Conservation (phyloP, 2,329 filamentous ascomycete species). For the Aaosphaeria arxii region DNA sequence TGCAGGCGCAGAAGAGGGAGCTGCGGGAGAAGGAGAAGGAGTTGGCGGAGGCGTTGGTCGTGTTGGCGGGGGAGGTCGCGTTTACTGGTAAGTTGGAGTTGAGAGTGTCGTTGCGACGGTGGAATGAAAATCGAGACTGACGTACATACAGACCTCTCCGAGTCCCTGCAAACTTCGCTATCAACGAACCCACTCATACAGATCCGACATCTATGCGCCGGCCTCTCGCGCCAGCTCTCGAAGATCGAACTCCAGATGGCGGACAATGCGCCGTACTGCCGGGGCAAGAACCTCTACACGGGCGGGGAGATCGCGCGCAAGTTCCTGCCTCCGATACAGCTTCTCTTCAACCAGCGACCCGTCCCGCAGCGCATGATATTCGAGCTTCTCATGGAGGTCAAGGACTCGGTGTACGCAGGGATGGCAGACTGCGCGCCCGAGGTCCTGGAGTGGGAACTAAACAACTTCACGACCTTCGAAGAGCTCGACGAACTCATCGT, state of each 20-base stretch:
- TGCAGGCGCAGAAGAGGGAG: slow-evolving; percentile 32
- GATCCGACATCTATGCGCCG: slow-evolving; percentile 31
- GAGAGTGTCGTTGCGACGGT: too few relatives aligned
- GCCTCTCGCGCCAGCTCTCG: slow-evolving; percentile 33
- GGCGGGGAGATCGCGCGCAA: slow-evolving; percentile 30
- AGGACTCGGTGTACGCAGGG: slow-evolving; percentile 26
- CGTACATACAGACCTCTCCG: slow-evolving; percentile 21
- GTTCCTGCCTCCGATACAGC: slow-evolving; percentile 28
- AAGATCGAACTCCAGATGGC: slow-evolving; percentile 32
- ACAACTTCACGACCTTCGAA: slow-evolving; percentile 23
- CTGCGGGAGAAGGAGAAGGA: slow-evolving; percentile 31
- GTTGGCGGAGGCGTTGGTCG: slow-evolving; percentile 31
- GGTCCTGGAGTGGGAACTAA: slow-evolving; percentile 28
- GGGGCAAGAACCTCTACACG: slow-evolving; percentile 31
- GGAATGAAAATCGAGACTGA: not conserved
- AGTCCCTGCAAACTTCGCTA: slow-evolving; percentile 27
- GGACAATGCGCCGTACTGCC: slow-evolving; percentile 30
- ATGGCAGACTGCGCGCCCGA: slow-evolving; percentile 23
- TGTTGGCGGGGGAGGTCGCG: slow-evolving; percentile 30
- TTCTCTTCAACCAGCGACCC: slow-evolving; percentile 28
- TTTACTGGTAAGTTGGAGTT: slow-evolving; percentile 24
- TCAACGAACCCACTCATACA: slow-evolving; percentile 31
- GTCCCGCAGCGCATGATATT: slow-evolving; percentile 34
- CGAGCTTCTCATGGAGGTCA: slow-evolving; percentile 32
- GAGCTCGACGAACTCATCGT: slow-evolving; percentile 29